phyloP scores from a whole-genome alignment of 257 asterid species.

The Primulina eburnea region DNA sequence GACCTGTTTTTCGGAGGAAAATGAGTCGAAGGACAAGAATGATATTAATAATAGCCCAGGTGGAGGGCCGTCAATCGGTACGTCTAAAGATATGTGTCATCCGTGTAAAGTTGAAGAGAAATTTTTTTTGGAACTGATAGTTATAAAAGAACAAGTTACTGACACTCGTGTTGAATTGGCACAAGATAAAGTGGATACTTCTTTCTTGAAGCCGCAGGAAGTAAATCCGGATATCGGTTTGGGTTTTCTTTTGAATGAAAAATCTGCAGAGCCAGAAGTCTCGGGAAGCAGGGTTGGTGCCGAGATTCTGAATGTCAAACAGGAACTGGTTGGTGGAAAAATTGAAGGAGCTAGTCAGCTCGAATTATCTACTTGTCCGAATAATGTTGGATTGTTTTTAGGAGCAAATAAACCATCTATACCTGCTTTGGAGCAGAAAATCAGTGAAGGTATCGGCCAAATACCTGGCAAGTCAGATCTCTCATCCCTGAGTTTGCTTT shows the following conservation, averaged over 20 bases:
- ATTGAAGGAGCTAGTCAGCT: slow-evolving; percentile 31
- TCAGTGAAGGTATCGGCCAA: slow-evolving; percentile 19
- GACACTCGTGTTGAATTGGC: slow-evolving; percentile 14
- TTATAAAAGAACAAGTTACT: slow-evolving; percentile 34
- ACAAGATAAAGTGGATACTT: slow-evolving; percentile 20
- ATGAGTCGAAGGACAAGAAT: slow-evolving; percentile 30
- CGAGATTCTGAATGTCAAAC: slow-evolving; percentile 32
- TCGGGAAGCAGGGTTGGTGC: slow-evolving; percentile 19
- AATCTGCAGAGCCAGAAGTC: slow-evolving; percentile 27
- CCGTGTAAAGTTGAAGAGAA: slow-evolving; percentile 34
- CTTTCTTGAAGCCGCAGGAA: slow-evolving; percentile 29
- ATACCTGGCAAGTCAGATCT: slow-evolving; percentile 40
- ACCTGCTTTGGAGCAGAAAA: slow-evolving; percentile 29
- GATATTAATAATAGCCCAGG: slow-evolving; percentile 27
- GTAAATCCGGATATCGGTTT: slow-evolving; percentile 27
- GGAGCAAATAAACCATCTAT: slow-evolving; percentile 35
- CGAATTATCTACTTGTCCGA: slow-evolving; percentile 31
- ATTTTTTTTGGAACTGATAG: slow-evolving; percentile 23
- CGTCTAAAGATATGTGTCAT: slow-evolving; percentile 14
- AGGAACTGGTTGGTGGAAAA: slow-evolving; percentile 36
- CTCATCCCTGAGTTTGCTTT: slow-evolving; percentile 46
- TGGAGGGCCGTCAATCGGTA: slow-evolving; percentile 25
- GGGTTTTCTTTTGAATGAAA: slow-evolving; percentile 29
- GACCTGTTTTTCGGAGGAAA: slow-evolving; percentile 21
- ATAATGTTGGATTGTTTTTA: slow-evolving; percentile 40